phyloP scores from a whole-genome alignment of 306 rosid species.

The Amphicarpaea edgeworthii region DNA sequence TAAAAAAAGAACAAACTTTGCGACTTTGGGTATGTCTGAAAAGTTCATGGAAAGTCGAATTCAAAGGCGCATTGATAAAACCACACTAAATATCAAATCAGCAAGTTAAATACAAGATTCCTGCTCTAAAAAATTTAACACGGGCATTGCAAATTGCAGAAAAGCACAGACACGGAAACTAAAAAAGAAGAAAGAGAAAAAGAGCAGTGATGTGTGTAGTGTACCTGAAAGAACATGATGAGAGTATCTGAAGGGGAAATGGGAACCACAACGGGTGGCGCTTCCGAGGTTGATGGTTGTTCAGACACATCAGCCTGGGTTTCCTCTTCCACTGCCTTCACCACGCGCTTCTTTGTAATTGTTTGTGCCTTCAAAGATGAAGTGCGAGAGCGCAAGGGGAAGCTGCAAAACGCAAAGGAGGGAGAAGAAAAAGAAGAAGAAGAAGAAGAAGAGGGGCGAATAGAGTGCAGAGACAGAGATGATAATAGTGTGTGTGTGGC shows the following conservation, averaged over 20 bases:
- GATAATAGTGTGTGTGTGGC: constrained; percentile 57
- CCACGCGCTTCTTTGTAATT: constrained; percentile 29
- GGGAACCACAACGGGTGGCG: constrained; percentile 74
- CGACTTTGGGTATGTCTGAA: background rate
- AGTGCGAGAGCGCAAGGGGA: constrained; percentile 40
- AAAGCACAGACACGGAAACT: background rate
- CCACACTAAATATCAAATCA: background rate
- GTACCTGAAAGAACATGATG: constrained; percentile 89
- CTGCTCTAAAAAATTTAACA: background rate
- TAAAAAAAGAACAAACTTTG: constrained; percentile 24
- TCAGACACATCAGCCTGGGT: constrained; percentile 44
- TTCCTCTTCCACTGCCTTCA: constrained; percentile 63
- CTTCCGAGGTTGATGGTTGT: constrained; percentile 52
- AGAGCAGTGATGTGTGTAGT: background rate
- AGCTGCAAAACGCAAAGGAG: constrained; percentile 45
- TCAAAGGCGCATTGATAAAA: background rate
- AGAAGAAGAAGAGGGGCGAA: constrained; percentile 36
- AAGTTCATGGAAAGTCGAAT: background rate
- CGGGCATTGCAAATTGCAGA: constrained; percentile 3
- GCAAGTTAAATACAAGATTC: background rate
- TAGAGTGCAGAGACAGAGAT: constrained; percentile 49
- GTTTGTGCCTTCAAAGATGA: constrained; percentile 43
- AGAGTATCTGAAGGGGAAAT: constrained; percentile 83
- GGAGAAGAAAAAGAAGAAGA: constrained; percentile 20
- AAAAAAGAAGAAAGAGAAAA: background rate